These are phyloP conservation scores for Gypsophila paniculata DNA, from an alignment of 179 eudicot species.

Conservation along the genomic window DNA sequence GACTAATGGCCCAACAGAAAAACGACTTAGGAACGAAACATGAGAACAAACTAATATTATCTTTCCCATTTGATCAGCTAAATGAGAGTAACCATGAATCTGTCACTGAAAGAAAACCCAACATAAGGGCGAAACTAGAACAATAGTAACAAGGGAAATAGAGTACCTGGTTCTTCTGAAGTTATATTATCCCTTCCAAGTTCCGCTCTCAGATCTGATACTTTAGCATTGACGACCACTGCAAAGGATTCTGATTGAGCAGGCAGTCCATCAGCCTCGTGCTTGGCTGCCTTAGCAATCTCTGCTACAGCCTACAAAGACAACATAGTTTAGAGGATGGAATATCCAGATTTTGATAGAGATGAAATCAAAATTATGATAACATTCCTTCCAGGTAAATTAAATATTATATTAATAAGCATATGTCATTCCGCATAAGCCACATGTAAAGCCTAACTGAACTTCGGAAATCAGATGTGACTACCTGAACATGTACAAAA, in stretches of 20 bases:
- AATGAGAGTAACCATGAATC: background rate
- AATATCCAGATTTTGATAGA: slow-evolving; percentile 2
- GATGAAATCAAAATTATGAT: background rate
- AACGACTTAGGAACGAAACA: slow-evolving; percentile 6
- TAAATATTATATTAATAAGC: too few relatives aligned
- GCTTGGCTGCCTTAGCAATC: slow-evolving; percentile 78
- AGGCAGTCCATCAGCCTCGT: slow-evolving; percentile 59
- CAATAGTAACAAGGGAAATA: background rate
- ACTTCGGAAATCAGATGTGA: slow-evolving; percentile 4
- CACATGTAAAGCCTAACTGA: background rate
- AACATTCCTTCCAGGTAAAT: background rate
- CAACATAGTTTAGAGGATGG: slow-evolving; percentile 12
- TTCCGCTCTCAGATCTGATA: slow-evolving; percentile 34
- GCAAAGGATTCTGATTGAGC: slow-evolving; percentile 49
- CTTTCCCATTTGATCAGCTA: slow-evolving; percentile 1
- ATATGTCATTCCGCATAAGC: too few relatives aligned
- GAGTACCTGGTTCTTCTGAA: slow-evolving; percentile 25
- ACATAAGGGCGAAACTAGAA: background rate
- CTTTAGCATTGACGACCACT: slow-evolving; percentile 40
- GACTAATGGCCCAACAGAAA: too few relatives aligned
- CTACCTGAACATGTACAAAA: background rate
- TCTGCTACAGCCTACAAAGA: slow-evolving; percentile 74
- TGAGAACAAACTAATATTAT: background rate
- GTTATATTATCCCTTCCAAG: slow-evolving; percentile 21
- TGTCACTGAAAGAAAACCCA: background rate